phyloP scores from a whole-genome alignment of 2,329 filamentous ascomycete genomes.

The Sclerotinia minor region DNA sequence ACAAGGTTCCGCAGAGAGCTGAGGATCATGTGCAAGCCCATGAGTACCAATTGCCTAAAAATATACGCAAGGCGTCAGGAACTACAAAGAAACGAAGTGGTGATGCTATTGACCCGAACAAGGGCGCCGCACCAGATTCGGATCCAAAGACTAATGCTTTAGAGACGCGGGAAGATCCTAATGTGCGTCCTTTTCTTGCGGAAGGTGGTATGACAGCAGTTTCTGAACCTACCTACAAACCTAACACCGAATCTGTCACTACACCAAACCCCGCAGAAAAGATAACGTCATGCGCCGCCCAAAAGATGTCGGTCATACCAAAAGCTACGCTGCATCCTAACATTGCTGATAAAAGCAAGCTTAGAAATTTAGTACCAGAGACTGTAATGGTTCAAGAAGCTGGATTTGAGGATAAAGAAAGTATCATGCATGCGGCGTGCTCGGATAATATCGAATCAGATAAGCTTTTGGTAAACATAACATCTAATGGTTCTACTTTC shows the following conservation, averaged over 20 bases:
- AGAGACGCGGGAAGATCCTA: not conserved
- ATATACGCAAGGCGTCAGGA: not conserved
- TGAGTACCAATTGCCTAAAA: too few species aligned
- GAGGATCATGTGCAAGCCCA: not conserved
- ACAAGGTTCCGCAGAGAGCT: not conserved
- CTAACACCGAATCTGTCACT: not conserved
- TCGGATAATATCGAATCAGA: not conserved
- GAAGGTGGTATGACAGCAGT: not conserved
- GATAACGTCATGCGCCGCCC: not conserved
- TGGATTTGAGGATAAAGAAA: not conserved
- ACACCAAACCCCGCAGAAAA: not conserved
- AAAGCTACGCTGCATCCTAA: not conserved
- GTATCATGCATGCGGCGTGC: not conserved
- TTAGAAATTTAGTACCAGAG: not conserved
- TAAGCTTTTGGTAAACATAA: not conserved
- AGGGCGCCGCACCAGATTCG: not conserved
- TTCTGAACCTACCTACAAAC: not conserved
- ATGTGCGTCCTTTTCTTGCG: not conserved
- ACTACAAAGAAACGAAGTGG: not conserved
- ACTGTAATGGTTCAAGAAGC: not conserved
- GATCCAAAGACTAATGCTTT: not conserved
- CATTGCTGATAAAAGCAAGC: not conserved
- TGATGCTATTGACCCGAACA: not conserved
- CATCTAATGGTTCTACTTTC: constrained; percentile 9
- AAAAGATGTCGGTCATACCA: not conserved